These are phyloP conservation scores for Phytophthora litchii DNA, from an alignment of 352 stramenopile genomes.

Conservation along the genomic window DNA sequence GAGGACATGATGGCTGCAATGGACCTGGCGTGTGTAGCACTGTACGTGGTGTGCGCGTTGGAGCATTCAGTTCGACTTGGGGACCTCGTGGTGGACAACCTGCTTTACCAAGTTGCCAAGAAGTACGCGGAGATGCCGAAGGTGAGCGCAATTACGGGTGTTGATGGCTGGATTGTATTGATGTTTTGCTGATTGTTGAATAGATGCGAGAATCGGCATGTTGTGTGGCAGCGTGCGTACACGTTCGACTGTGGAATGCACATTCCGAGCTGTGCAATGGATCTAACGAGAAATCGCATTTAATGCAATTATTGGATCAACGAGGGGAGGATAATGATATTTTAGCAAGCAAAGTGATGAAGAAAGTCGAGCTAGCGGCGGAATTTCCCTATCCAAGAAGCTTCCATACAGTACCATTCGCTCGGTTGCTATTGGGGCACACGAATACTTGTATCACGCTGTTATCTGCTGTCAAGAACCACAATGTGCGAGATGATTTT, in stretches of 20 bases:
- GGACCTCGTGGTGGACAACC: conserved; percentile 75
- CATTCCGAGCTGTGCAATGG: conserved; percentile 36
- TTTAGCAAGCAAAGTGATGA: conserved; percentile 3
- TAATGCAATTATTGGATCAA: conserved; percentile 15
- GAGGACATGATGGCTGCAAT: conserved; percentile 43
- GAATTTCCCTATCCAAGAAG: conserved; percentile 50
- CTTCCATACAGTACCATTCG: conserved; percentile 51
- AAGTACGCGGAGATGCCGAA: conserved; percentile 63
- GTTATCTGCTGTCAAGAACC: conserved; percentile 34
- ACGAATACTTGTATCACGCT: conserved; percentile 46
- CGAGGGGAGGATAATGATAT: not conserved
- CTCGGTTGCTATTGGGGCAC: conserved; percentile 54
- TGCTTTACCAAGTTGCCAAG: conserved; percentile 84
- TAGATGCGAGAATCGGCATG: conserved; percentile 34
- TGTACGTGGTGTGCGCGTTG: conserved; percentile 54
- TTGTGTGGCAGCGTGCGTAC: conserved; percentile 51
- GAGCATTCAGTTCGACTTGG: conserved; percentile 53
- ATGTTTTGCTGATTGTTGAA: conserved; percentile 4
- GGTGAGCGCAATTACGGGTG: conserved; percentile 22
- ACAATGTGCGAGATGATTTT: conserved; percentile 35
- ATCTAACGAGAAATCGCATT: conserved; percentile 6
- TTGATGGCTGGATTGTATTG: not conserved
- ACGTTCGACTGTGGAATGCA: conserved; percentile 58
- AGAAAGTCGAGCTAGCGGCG: conserved; percentile 21
- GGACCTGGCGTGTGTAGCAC: conserved; percentile 57